These are phyloP conservation scores for Fusarium sp. DNA, from an alignment of 2,329 filamentous ascomycete genomes.

Conservation along the genomic window DNA sequence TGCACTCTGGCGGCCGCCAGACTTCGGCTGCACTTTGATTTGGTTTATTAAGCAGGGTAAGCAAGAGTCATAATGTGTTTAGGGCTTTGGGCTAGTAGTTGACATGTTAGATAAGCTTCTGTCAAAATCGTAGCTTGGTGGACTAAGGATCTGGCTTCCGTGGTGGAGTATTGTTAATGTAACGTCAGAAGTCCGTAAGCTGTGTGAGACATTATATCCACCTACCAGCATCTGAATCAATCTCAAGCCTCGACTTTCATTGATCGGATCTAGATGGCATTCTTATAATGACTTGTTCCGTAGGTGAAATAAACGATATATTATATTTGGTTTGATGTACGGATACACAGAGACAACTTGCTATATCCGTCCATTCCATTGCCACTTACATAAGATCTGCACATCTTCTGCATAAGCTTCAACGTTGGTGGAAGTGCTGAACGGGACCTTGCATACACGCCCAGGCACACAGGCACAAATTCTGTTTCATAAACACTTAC, in stretches of 20 bases:
- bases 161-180: not conserved
- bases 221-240: not conserved
- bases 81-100: not conserved
- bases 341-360: not conserved
- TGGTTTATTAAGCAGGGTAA: too few species aligned
- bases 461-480: not conserved
- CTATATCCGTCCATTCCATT: not conserved
- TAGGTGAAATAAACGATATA: not conserved
- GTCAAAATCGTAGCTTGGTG: not conserved
- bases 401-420: not conserved
- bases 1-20: not conserved
- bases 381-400: not conserved
- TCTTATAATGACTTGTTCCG: rapidly evolving
- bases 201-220: slow-evolving; percentile 1
- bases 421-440: not conserved
- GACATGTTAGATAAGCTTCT: slow-evolving; percentile 18
- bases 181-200: not conserved
- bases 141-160: slow-evolving; percentile 4
- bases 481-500: not conserved
- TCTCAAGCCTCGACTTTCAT: too few species aligned
- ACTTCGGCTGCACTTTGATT: not conserved
- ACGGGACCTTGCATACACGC: slow-evolving; percentile 5
- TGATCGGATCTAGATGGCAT: too few species aligned
- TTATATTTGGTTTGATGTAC: too few species aligned
- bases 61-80: not conserved